These are phyloP conservation scores for Penicillium flavigenum DNA, from an alignment of 495 filamentous ascomycete genomes.

Conservation along the genomic window DNA sequence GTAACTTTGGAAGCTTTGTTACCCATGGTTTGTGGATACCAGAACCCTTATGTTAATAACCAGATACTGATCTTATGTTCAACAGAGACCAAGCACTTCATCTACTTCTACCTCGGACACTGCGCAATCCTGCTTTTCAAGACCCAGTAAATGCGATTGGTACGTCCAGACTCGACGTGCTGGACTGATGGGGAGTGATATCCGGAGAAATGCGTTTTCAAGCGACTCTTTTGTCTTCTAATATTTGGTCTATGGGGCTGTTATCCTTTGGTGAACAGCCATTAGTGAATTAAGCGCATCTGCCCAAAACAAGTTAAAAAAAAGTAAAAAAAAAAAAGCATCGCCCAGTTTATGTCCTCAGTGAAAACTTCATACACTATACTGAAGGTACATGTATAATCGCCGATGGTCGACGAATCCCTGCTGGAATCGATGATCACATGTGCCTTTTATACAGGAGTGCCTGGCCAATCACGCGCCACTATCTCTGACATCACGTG, in stretches of 20 bases:
- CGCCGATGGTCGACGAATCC: background rate
- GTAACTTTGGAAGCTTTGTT: conserved; percentile 99
- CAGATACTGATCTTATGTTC: conserved; percentile 14
- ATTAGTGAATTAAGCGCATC: conserved; percentile 3
- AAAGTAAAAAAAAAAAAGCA: background rate
- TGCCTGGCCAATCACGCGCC: conserved; percentile 19
- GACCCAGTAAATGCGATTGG: conserved; percentile 67
- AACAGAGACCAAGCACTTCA: conserved; percentile 97
- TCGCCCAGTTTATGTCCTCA: background rate
- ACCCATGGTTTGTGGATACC: conserved; percentile 73
- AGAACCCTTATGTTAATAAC: background rate
- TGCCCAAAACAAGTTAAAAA: background rate
- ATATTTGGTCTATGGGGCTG: background rate
- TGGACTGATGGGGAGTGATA: conserved; percentile 1
- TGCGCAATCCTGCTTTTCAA: conserved; percentile 99
- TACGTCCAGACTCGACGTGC: background rate
- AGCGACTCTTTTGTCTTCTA: conserved; percentile 15
- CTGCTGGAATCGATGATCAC: conserved; percentile 2
- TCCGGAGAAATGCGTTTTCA: conserved; percentile 9
- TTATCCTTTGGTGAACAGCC: conserved; percentile 1
- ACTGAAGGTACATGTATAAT: background rate
- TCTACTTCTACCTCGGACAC: conserved; percentile 99
- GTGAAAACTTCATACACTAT: background rate
- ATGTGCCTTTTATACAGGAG: conserved; percentile 1
- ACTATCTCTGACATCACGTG: conserved; percentile 24